phyloP scores from a whole-genome alignment of 2,329 filamentous ascomycete genomes.

The Lachnum nothofagi region DNA sequence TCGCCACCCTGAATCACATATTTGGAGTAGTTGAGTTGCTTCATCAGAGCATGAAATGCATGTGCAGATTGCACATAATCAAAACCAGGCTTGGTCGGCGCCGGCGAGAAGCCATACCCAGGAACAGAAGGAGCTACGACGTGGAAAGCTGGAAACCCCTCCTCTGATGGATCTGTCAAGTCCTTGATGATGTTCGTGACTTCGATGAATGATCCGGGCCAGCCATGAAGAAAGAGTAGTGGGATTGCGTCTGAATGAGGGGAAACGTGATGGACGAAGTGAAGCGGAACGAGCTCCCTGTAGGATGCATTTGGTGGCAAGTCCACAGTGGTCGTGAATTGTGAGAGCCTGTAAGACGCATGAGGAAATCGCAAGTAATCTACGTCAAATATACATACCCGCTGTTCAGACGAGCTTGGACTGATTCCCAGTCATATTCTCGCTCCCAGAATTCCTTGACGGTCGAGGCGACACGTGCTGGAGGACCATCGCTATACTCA shows the following conservation, averaged over 20 bases:
- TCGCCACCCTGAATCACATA: conserved; percentile 25
- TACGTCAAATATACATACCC: conserved; percentile 1
- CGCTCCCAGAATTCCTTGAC: conserved; percentile 26
- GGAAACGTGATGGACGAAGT: conserved; percentile 32
- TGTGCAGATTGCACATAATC: conserved; percentile 29
- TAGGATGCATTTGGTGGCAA: neutral
- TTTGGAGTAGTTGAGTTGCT: conserved; percentile 33
- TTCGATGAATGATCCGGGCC: conserved; percentile 41
- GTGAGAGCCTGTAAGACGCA: neutral
- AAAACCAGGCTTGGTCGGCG: conserved; percentile 35
- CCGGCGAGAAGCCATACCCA: conserved; percentile 41
- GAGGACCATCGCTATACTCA: conserved; percentile 10
- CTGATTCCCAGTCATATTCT: conserved; percentile 27
- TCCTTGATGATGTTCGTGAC: conserved; percentile 31
- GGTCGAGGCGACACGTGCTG: neutral
- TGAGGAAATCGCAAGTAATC: neutral
- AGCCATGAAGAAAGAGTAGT: conserved; percentile 39
- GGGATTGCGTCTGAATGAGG: conserved; percentile 34
- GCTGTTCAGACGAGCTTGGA: conserved; percentile 26
- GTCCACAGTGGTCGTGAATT: neutral
- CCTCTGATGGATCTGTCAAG: conserved; percentile 27
- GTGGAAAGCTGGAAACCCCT: conserved; percentile 37
- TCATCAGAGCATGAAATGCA: conserved; percentile 38
- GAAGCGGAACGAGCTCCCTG: conserved; percentile 13
- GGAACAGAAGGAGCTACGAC: conserved; percentile 42